A percentile compares a stretch with the other conserved stretches of the same genome.
These are phyloP conservation scores for Diaporthe citri DNA, from an alignment of 2,329 filamentous ascomycete species.

Conservation along the genomic window DNA sequence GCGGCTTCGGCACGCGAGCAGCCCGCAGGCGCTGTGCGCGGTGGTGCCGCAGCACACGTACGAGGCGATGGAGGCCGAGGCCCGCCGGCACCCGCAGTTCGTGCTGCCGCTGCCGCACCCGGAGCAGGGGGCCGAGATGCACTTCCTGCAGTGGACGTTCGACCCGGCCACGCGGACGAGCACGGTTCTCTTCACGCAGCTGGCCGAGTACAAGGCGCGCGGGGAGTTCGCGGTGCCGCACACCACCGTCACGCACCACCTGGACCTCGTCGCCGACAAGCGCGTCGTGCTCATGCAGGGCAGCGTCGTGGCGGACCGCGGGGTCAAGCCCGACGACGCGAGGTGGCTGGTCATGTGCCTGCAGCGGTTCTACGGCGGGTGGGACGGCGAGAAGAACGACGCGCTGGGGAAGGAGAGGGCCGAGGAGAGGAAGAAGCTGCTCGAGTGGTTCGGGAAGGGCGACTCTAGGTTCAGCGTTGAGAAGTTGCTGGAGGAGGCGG, in stretches of 20 bases:
- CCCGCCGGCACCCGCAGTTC: conserved; percentile 85
- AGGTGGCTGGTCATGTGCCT: conserved; percentile 92
- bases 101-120: conserved; percentile 85
- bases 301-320: conserved; percentile 79
- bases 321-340: conserved; percentile 84
- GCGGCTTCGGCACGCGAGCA: conserved; percentile 85
- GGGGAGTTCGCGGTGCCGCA: conserved; percentile 93
- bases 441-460: conserved; percentile 86
- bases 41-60: conserved; percentile 82
- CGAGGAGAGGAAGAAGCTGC: conserved; percentile 74
- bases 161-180: conserved; percentile 73
- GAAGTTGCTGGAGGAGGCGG: conserved; percentile 87
- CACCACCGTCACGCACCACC: conserved; percentile 92
- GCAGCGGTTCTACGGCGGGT: conserved; percentile 90
- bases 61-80: conserved; percentile 76
- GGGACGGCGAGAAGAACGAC: conserved; percentile 60
- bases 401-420: conserved; percentile 65
- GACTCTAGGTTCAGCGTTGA: conserved; percentile 86
- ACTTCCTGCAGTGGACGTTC: conserved; percentile 97
- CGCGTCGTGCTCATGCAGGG: conserved; percentile 90
- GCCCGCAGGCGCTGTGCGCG: conserved; percentile 84
- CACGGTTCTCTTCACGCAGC: conserved; percentile 91
- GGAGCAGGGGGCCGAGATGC: conserved; percentile 84
- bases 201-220: conserved; percentile 92
- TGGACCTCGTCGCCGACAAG: conserved; percentile 80